Evolutionary conservation across 805 yeast genomes (phyloP).

Genomic region (Wickerhamomyces alni): DNA sequence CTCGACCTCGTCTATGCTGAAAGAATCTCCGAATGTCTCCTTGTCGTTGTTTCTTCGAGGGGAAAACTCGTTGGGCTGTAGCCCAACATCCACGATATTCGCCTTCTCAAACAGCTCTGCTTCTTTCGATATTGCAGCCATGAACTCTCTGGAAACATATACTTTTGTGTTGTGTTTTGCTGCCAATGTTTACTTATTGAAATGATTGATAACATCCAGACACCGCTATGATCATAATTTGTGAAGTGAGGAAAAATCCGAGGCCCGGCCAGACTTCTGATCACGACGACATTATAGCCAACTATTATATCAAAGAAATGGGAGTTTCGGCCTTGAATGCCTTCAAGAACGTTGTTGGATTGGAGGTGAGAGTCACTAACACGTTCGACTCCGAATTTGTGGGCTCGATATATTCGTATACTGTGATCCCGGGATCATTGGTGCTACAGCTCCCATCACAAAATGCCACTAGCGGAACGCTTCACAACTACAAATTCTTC

Average conservation of each 20-base stretch:
- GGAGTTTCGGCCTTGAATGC: conserved; percentile 4
- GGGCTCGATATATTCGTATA: conserved; percentile 63
- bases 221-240: too few relatives aligned
- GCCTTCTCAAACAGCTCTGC: conserved; percentile 28
- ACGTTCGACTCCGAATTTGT: conserved; percentile 47
- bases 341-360: conserved; percentile 8
- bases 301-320: background rate
- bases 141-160: too few relatives aligned
- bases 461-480: conserved; percentile 7
- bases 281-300: too few relatives aligned
- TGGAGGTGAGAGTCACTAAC: conserved; percentile 50
- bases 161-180: background rate
- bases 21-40: conserved; percentile 14
- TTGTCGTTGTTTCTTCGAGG: conserved; percentile 13
- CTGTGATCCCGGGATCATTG: conserved; percentile 33
- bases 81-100: conserved; percentile 26
- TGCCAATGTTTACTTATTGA: too few relatives aligned
- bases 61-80: conserved; percentile 18
- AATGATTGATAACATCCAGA: too few relatives aligned
- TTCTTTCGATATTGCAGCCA: conserved; percentile 13
- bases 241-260: too few relatives aligned
- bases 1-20: conserved; percentile 41
- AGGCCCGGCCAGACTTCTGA: too few relatives aligned
- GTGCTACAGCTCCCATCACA: conserved; percentile 21
- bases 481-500: conserved; percentile 40